Base-by-base conservation (phyloP, 768 basidiomycete species). In the Mycena crocata region DNA sequence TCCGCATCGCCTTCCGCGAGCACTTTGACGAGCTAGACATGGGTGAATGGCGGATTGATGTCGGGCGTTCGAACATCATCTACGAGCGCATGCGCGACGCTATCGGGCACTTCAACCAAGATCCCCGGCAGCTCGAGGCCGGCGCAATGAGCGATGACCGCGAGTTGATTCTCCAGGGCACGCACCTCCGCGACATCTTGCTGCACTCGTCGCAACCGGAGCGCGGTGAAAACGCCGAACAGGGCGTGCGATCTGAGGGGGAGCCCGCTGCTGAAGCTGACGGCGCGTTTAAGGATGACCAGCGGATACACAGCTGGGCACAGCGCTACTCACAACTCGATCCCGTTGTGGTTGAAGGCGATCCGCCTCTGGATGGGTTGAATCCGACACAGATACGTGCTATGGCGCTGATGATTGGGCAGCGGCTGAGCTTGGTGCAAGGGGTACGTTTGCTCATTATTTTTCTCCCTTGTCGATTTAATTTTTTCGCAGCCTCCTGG, bases 371-470 rank as follows among this genome's bases (percentile, higher is more conserved):
- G 1, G 65, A 73, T 0, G 83, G 82, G 0, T 74, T 98, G 69
- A 97, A 97, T 74, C 69, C 76, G 7, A 92, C 90, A n/a, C 96
- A 98, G 75, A 84, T 86, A 55, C 82, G 87, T 62, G 95, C 96
- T 0, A 87, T 96, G 66, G 95, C 95, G 7, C 84, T 89, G 79
- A 96, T 97, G 93, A 83, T 98, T 49, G 89, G 91, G 8, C 85
- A 94, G 71, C 81, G 89, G 45, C 78, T 94, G 31, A 92, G 92
- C 74, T 82, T 98, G 30, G 87, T 98, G 23, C 95, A 98, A 79
- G 95, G 95, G 34, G 94, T 95, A 75, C 71, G 91, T 81, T 4
- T 39, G 17, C 40, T 51, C 48, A 39, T 64, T 24, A 44, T 48
- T 45, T 28, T 34, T 50, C 52, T 28, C 21, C 9, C 45, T 42